Conservation (phyloP, 1,284 basidiomycete genomes). For the Boletus hoseneyae region DNA sequence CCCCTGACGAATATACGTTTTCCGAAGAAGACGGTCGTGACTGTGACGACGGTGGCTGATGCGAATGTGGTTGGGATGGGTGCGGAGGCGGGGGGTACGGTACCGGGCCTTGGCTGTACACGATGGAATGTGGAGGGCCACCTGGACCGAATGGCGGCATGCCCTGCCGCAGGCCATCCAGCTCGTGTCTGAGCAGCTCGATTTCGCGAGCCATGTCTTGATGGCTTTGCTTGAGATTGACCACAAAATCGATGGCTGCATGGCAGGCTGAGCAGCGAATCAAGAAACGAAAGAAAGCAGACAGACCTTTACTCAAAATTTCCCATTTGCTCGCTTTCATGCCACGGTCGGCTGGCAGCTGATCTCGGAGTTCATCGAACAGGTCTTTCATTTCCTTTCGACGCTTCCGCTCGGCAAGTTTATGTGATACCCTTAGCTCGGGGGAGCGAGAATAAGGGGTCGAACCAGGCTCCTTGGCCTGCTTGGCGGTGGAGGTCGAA, state of each 20-base stretch:
- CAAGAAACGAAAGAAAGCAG: not conserved
- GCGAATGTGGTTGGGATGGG: conserved; percentile 36
- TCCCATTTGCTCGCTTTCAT: conserved; percentile 98
- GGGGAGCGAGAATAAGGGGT: conserved; percentile 93
- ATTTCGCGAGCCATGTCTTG: conserved; percentile 76
- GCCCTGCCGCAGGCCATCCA: conserved; percentile 63
- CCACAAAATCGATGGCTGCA: conserved; percentile 85
- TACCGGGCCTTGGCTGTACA: conserved; percentile 48
- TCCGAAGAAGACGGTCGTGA: conserved; percentile 48
- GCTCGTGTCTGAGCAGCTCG: conserved; percentile 72
- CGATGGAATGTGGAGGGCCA: conserved; percentile 48
- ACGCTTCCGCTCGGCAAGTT: conserved; percentile 90
- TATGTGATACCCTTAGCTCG: conserved; percentile 90
- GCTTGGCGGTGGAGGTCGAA: conserved; percentile 25
- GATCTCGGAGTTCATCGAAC: conserved; percentile 90
- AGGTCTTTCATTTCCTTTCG: conserved; percentile 97
- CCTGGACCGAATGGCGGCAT: conserved; percentile 51
- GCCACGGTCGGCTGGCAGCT: conserved; percentile 85
- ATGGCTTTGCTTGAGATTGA: conserved; percentile 69
- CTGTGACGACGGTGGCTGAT: conserved; percentile 34
- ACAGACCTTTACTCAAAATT: conserved; percentile 85
- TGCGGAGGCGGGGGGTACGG: conserved; percentile 44
- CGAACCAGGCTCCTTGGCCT: conserved; percentile 46
- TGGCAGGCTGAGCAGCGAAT: conserved; percentile 11
- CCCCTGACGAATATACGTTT: conserved; percentile 43